These are phyloP conservation scores for Amphichorda felina DNA, from an alignment of 2,329 filamentous ascomycete species.

Conservation along the genomic window DNA sequence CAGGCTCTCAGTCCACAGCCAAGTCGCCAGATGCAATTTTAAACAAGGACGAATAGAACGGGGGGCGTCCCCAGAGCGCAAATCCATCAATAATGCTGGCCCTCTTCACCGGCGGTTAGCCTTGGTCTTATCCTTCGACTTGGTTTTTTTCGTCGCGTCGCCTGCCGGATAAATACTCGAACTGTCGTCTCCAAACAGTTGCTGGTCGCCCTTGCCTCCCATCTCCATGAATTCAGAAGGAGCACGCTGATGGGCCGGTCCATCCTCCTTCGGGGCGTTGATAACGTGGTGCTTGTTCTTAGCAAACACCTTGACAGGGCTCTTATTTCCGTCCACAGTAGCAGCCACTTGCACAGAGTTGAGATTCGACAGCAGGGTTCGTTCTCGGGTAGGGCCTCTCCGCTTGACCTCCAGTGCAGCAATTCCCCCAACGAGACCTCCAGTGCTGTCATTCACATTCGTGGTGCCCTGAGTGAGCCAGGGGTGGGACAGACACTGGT, in stretches of 20 bases:
- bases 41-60: too few relatives aligned
- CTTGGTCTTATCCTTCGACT: conserved; percentile 16
- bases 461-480: conserved; percentile 61
- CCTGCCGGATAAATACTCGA: conserved; percentile 33
- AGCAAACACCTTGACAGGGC: conserved; percentile 59
- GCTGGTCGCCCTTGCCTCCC: conserved; percentile 77
- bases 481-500: conserved; percentile 82
- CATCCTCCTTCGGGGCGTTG: conserved; percentile 41
- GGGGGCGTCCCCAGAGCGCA: too few relatives aligned
- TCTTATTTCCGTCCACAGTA: conserved; percentile 38
- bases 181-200: conserved; percentile 56
- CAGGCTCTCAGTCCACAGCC: too few relatives aligned
- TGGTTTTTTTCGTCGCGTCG: conserved; percentile 15
- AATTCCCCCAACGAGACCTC: conserved; percentile 82
- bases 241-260: conserved; percentile 54
- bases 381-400: conserved; percentile 67
- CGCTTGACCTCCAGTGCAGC: conserved; percentile 72
- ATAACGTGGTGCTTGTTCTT: conserved; percentile 46
- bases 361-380: conserved; percentile 72
- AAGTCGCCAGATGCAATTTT: too few relatives aligned
- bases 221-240: conserved; percentile 71
- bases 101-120: conserved; percentile 9
- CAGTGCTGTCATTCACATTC: conserved; percentile 73
- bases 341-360: conserved; percentile 54
- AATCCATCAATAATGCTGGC: too few relatives aligned